phyloP scores from a whole-genome alignment of 345 rosid species.

The Chamaenerion angustifolium region DNA sequence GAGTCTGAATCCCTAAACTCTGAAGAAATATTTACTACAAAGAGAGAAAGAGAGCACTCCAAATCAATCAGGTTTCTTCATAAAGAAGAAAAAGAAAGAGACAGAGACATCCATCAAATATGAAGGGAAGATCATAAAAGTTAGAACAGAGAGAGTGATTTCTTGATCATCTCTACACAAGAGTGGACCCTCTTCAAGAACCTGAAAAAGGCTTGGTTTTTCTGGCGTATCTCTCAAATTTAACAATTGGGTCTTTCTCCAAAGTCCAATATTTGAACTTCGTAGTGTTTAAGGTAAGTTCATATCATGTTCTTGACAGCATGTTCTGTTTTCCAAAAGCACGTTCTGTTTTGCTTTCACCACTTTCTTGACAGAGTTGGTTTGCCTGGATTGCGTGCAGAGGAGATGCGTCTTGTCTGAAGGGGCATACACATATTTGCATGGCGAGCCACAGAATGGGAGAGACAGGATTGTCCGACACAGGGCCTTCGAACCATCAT shows the following conservation, averaged over 20 bases:
- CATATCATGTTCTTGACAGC: background rate
- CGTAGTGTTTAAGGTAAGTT: background rate
- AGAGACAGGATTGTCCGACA: constrained; percentile 52
- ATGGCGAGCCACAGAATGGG: constrained; percentile 78
- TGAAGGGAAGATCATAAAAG: constrained; percentile 24
- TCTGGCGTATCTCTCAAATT: constrained; percentile 12
- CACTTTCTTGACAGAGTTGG: background rate
- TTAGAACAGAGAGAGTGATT: constrained; percentile 1
- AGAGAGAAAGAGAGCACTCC: constrained; percentile 14
- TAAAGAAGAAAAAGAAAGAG: constrained; percentile 32
- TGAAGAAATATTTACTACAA: constrained; percentile 3
- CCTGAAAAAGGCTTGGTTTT: constrained; percentile 42
- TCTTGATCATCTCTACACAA: constrained; percentile 5
- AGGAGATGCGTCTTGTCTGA: too few species aligned
- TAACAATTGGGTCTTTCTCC: constrained; percentile 3
- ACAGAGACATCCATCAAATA: constrained; percentile 21
- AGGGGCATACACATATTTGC: constrained; percentile 9
- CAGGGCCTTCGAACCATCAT: constrained; percentile 55
- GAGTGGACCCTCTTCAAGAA: constrained; percentile 34
- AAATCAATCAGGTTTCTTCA: constrained; percentile 52
- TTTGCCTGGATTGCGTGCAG: too few species aligned
- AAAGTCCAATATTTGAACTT: background rate
- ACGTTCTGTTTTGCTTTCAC: background rate
- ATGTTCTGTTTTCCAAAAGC: background rate
- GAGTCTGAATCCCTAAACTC: constrained; percentile 12